Evolutionary conservation across 345 rosid genomes (phyloP).

Genomic region (Sonneratia alba): DNA sequence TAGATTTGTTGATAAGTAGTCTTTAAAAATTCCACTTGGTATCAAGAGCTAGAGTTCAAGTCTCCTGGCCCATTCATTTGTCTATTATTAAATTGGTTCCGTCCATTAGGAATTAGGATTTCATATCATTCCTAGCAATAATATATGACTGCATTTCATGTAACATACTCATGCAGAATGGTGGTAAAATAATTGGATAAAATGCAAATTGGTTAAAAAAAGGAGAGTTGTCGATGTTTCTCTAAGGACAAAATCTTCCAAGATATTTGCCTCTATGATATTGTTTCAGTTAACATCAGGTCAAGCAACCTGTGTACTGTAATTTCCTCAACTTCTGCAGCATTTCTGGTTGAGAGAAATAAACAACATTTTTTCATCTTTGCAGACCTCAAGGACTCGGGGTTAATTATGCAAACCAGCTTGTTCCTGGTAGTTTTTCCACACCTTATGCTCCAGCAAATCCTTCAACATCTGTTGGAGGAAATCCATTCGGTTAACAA

Average conservation of each 20-base stretch:
- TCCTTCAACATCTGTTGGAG: conserved; percentile 44
- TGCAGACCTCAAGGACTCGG: conserved; percentile 29
- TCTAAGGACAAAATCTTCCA: neutral
- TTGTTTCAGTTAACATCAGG: neutral
- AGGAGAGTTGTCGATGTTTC: neutral
- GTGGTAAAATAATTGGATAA: neutral
- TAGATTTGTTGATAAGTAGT: neutral
- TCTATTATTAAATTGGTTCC: too few species aligned
- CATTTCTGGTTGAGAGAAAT: neutral
- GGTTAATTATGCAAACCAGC: conserved; percentile 29
- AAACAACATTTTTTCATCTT: neutral
- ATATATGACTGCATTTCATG: neutral
- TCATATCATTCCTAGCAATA: neutral
- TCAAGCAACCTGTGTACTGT: neutral
- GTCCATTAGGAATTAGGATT: neutral
- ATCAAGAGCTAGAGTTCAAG: too few species aligned
- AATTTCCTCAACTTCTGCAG: conserved; percentile 2
- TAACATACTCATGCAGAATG: neutral
- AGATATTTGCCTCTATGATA: neutral
- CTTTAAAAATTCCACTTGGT: neutral
- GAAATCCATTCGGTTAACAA: conserved; percentile 61
- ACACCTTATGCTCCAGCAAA: conserved; percentile 5
- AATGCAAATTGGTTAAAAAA: neutral
- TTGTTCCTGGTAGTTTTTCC: conserved; percentile 28
- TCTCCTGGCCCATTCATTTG: neutral